Evolutionary conservation across 352 stramenopile genomes (phyloP), one percentile per base, ranked within the genome.

Genomic region (Blastocystis sp.): DNA sequence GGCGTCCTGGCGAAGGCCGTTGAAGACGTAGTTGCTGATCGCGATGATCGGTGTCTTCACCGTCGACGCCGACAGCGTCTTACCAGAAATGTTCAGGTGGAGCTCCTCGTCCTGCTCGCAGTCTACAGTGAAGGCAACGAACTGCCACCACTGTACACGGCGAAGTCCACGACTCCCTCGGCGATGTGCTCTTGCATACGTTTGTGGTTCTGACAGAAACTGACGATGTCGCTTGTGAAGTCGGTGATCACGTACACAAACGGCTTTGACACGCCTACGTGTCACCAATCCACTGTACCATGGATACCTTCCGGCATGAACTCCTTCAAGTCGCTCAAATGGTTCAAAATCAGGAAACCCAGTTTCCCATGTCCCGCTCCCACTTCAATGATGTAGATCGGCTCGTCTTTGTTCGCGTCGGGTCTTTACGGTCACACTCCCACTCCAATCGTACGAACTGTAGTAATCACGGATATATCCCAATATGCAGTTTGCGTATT

Each of bases 351-450:
- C 29, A 89, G 42, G 46, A 87, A 89, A n/a, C 73, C 88, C 11
- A 89, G 81, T 49, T 89, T 88, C 32, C 88, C 88, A 29, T 78
- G 77, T 24, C 88, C 87, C 27, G 79, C 69, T n/a, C 88, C 88
- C 21, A 89, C 56, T 84, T 89, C 88, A 14, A 89, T 44, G 46
- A 89, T 89, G 65, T 89, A 89, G n/a, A 89, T 67, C 3, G 88
- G 87, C 57, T 89, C 86, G 9, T 87, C 34, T 18, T 73, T 73
- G 21, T 87, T 84, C 0, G 79, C 44, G 32, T 84, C 63, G 27
- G 67, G 64, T 71, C 73, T 84, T 63, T 18, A 84, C 4, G 36
- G 49, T 24, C 42, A 46, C 3, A 16, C 8, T 0, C 6, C 29
- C 3, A 24, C 14, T 14, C 24, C 24, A 40, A 84, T 54, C 29